A percentile compares a stretch with the other conserved stretches of the same genome.
phyloP scores from a whole-genome alignment of 257 asterid species.

The Capsicum rhomboideum region DNA sequence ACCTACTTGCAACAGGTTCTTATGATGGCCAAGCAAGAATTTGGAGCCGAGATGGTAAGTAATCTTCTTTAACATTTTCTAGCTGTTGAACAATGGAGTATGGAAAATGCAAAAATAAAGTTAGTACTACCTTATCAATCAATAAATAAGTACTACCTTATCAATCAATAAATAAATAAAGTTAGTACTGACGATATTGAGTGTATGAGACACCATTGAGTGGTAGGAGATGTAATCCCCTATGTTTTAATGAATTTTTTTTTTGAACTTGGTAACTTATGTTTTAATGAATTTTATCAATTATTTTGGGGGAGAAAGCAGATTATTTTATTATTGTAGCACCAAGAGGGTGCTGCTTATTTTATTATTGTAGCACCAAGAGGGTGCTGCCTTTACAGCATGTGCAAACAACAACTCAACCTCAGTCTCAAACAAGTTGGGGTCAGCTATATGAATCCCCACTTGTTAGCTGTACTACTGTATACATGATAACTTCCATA shows the following conservation, averaged over 20 bases:
- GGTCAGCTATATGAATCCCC: neutral
- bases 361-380: neutral
- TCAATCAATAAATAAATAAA: too few species aligned
- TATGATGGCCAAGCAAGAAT: conserved; percentile 99
- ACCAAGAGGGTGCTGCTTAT: neutral
- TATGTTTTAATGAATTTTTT: neutral
- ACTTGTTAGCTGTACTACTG: neutral
- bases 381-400: neutral
- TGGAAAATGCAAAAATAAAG: neutral
- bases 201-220: neutral
- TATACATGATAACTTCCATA: neutral
- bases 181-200: neutral
- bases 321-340: neutral
- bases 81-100: neutral
- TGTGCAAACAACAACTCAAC: neutral
- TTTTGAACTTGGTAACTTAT: too few species aligned
- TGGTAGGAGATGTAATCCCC: neutral
- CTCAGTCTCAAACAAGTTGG: neutral
- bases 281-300: neutral
- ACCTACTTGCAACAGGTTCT: conserved; percentile 95
- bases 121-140: too few species aligned
- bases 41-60: conserved; percentile 85
- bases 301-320: neutral
- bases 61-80: conserved; percentile 1
- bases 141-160: too few species aligned